Evolutionary conservation across 2,329 filamentous ascomycete species (phyloP), one percentile per base, ranked within the genome.

Genomic region (Apiospora aurea): DNA sequence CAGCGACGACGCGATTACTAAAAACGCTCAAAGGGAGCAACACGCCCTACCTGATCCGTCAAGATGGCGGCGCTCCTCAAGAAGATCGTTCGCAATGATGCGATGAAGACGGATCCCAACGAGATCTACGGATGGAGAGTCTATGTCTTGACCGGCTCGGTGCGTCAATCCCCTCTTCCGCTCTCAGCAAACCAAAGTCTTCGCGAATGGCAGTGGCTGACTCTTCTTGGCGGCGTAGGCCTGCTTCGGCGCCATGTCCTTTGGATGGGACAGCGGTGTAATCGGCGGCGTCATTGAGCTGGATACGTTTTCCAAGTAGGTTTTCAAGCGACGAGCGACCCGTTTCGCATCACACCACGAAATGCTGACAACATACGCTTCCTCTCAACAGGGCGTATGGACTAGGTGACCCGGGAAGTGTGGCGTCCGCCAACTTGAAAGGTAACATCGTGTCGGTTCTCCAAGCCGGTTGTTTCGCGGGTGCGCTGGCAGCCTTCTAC

Each of bases 51-150:
- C n/a, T 26, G 10, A 24, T 24, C 53, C 34, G 18, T 29, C 69
- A 47, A 49, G 41, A 70, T 70, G 69, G 69, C 57, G 44, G 68
- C 70, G 26, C 24, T 82, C 49, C 78, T 86, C 71, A 81, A 77
- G 73, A 84, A 82, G 75, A 85, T 87, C 74, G 84, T 87, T 74
- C 84, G 83, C 76, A 87, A 87, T 79, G 85, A 93, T 77, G 89
- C 91, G 71, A 92, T 93, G 85, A 89, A 86, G 79, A 82, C 84
- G 70, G 91, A 93, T 78, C 91, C 91, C 18, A 85, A 86, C 21
- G 89, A 93, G 80, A 90, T 93, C 72, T 93, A 93, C 80, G 90
- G 90, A 77, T 93, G 91, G 90, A 87, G 91, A 70, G 90, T 92
- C 5, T 92, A 91, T 73, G 83, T 88, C 69, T 82, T 93, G 71